phyloP scores from a whole-genome alignment of 1,284 basidiomycete genomes.

The Ceratorhiza oryzae-sativae region DNA sequence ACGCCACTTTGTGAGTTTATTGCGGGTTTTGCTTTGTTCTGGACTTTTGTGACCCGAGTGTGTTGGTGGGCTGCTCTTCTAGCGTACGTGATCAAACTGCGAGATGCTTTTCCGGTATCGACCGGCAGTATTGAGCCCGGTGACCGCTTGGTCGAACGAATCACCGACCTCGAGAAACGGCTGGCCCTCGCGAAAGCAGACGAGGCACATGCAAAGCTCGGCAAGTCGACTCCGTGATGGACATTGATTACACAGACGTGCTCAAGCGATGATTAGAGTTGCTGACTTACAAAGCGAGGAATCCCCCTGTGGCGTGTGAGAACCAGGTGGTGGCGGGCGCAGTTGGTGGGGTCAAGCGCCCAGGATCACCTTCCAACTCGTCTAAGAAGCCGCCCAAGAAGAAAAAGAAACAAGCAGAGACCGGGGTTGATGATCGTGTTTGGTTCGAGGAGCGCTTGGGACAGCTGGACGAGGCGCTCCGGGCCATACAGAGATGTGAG shows the following conservation, averaged over 20 bases:
- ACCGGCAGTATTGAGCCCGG: not conserved
- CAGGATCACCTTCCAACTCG: constrained; percentile 6
- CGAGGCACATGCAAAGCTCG: constrained; percentile 26
- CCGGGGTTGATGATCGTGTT: not conserved
- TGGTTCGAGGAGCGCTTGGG: not conserved
- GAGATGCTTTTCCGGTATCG: constrained; percentile 13
- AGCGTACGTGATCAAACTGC: constrained; percentile 20
- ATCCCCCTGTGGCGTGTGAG: not conserved
- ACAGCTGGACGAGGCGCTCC: constrained; percentile 5
- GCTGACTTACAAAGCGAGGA: not conserved
- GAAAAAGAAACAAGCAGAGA: constrained; percentile 18
- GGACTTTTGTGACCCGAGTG: not conserved
- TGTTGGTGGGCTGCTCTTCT: not conserved
- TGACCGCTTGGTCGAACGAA: constrained; percentile 6
- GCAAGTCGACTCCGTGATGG: too few species aligned
- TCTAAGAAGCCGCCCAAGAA: constrained; percentile 22
- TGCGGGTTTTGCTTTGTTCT: constrained; percentile 25
- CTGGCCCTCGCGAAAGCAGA: constrained; percentile 12
- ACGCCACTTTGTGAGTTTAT: constrained; percentile 13
- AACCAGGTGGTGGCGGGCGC: not conserved
- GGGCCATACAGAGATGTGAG: constrained; percentile 1
- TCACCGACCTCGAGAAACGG: constrained; percentile 4
- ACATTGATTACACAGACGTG: too few species aligned
- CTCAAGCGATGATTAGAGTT: constrained; percentile 15
- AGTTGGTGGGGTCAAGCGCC: constrained; percentile 9